These are phyloP conservation scores for Papiliotrema terrestris DNA, from an alignment of 1,284 basidiomycete genomes.

Conservation along the genomic window DNA sequence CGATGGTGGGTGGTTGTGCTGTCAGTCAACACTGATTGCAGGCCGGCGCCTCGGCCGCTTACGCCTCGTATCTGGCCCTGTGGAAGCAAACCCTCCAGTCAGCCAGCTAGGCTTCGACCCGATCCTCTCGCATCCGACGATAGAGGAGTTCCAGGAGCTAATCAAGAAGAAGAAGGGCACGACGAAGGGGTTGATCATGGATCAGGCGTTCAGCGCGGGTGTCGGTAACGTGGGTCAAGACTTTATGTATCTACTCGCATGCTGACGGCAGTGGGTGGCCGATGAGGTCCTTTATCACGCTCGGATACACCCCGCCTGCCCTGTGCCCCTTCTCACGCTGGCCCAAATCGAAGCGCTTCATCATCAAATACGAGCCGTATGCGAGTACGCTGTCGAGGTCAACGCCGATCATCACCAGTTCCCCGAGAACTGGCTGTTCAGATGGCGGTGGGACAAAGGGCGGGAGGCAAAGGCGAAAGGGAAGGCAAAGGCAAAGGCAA, in stretches of 20 bases:
- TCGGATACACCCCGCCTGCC: constrained; percentile 69
- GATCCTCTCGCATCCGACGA: constrained; percentile 64
- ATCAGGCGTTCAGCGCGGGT: constrained; percentile 76
- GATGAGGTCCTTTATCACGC: constrained; percentile 74
- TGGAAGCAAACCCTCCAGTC: constrained; percentile 61
- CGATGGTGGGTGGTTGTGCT: constrained; percentile 28
- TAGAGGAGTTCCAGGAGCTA: constrained; percentile 57
- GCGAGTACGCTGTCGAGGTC: constrained; percentile 62
- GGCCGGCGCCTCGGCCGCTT: constrained; percentile 70
- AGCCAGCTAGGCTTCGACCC: constrained; percentile 74
- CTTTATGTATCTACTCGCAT: neutral
- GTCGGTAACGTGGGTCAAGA: constrained; percentile 62
- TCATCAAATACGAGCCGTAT: constrained; percentile 59
- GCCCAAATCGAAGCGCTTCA: constrained; percentile 59
- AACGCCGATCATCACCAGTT: constrained; percentile 71
- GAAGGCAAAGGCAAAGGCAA: constrained; percentile 8
- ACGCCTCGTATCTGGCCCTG: constrained; percentile 60
- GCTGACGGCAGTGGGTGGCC: constrained; percentile 60
- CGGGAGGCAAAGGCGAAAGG: constrained; percentile 54
- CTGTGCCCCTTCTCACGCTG: constrained; percentile 58
- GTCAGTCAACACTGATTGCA: constrained; percentile 53
- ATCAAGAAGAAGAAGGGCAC: constrained; percentile 64
- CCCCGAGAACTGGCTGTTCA: constrained; percentile 55
- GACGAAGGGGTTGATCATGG: constrained; percentile 72
- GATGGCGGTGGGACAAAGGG: constrained; percentile 62